These are phyloP conservation scores for Mortierella alpina DNA, from an alignment of 192 early-diverging fungal species.

Conservation along the genomic window DNA sequence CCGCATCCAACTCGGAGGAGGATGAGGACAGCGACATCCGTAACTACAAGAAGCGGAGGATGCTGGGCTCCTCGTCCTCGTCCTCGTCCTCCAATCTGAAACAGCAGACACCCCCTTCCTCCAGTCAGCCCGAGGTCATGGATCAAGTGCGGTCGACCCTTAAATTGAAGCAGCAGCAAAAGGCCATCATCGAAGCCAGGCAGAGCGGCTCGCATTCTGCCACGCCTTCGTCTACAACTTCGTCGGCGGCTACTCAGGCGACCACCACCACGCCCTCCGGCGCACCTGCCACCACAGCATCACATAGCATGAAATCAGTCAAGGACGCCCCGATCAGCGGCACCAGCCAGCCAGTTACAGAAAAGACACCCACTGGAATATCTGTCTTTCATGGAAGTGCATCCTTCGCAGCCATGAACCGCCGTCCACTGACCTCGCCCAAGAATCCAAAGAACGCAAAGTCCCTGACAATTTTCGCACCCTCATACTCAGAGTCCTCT, in stretches of 20 bases:
- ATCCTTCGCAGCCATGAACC: constrained; percentile 31
- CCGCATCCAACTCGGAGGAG: constrained; percentile 48
- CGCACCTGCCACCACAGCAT: constrained; percentile 1
- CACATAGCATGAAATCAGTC: background rate
- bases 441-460: constrained; percentile 61
- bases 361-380: constrained; percentile 40
- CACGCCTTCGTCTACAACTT: background rate
- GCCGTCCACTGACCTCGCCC: constrained; percentile 52
- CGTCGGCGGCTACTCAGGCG: constrained; percentile 14
- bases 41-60: constrained; percentile 47
- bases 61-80: constrained; percentile 16
- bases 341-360: constrained; percentile 38
- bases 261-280: background rate
- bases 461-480: constrained; percentile 62
- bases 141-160: constrained; percentile 65
- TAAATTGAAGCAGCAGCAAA: constrained; percentile 71
- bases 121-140: constrained; percentile 55
- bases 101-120: constrained; percentile 3
- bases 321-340: constrained; percentile 10
- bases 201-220: constrained; percentile 30
- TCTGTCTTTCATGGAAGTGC: constrained; percentile 49
- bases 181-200: constrained; percentile 71
- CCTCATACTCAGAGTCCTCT: constrained; percentile 60
- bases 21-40: constrained; percentile 49
- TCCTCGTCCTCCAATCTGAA: background rate